Base-by-base conservation (phyloP, 495 filamentous ascomycete genomes). In the Penicillium waksmanii region DNA sequence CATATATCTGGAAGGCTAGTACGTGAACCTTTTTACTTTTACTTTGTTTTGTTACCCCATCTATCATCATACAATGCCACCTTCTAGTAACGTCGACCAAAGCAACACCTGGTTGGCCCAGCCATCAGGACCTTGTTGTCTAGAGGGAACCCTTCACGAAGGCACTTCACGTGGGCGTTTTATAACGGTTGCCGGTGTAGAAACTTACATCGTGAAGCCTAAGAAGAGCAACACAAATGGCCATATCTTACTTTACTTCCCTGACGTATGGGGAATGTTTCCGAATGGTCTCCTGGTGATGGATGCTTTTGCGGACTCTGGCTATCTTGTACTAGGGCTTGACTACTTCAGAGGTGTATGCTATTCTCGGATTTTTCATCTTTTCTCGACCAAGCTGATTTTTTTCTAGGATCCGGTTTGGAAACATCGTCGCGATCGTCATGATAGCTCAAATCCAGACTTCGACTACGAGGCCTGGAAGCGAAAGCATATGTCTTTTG, bases 131-230 rank as follows among this genome's bases (percentile, higher is more conserved):
- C 21, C 17, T 9, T 55, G 53, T 31, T 55, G 53, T 18, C 23
- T 55, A 3, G 47, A 55, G 19, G 53, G 53, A 13, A 18, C 21
- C 48, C 9, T 17, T 61, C 18, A 59, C 63, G 62, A 66, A 58
- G 46, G 66, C 57, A 18, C 35, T 25, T 13, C 53, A 31, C 25
- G 27, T 35, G 50, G 50, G 31, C 12, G 15, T 9, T 44, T 55
- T 31, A 23, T 15, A 12, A 44, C 17, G 17, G 9, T 55, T 21
- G 53, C 36, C 15, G 53, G 19, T 15, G 53, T 55, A 15, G 53
- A 55, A 17, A 55, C 53, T 3, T 55, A 55, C 10, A 27, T 55
- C 35, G 25, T 17, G 23, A 9, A 27, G 25, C 53, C 53, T 33
- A 23, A 27, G 9, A 12, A 11, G 2, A 17, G 17, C 12, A 19